These are phyloP conservation scores for Huntiella savannae DNA, from an alignment of 2,329 filamentous ascomycete species.

Conservation along the genomic window DNA sequence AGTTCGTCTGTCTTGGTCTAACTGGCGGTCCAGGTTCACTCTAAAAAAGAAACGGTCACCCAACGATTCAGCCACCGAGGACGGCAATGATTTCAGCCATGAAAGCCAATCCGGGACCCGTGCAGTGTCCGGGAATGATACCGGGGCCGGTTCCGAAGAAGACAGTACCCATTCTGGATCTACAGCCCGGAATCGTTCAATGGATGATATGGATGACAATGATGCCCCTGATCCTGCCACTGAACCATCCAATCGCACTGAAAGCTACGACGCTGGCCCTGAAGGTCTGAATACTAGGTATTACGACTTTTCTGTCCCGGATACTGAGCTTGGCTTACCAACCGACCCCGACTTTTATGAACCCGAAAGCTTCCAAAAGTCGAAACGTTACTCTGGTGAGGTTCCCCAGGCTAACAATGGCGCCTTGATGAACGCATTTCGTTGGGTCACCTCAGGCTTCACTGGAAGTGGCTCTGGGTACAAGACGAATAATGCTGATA, in stretches of 20 bases:
- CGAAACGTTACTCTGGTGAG: background rate
- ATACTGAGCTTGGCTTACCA: constrained; percentile 10
- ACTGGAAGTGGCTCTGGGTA: constrained; percentile 3
- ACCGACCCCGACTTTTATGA: constrained; percentile 3
- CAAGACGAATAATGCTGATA: background rate
- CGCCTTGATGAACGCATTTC: constrained; percentile 5
- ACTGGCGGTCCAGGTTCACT: constrained; percentile 1
- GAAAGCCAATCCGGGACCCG: too few species aligned
- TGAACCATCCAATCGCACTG: background rate
- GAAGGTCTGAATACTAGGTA: constrained; percentile 9
- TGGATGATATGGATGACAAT: background rate
- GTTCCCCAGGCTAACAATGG: constrained; percentile 3
- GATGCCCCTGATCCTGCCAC: background rate
- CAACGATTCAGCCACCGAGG: too few species aligned
- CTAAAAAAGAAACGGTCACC: background rate
- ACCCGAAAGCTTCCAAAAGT: constrained; percentile 4
- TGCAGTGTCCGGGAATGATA: background rate
- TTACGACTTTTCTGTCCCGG: constrained; percentile 11
- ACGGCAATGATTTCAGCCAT: too few species aligned
- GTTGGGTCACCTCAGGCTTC: constrained; percentile 4
- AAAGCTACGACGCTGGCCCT: constrained; percentile 2
- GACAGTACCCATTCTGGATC: background rate
- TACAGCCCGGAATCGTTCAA: background rate
- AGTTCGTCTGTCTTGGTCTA: constrained; percentile 8
- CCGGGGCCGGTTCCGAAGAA: background rate